Evolutionary conservation across 495 filamentous ascomycete species (phyloP), one percentile per base, ranked within the genome.

Genomic region (Friedmanniomyces simplex): DNA sequence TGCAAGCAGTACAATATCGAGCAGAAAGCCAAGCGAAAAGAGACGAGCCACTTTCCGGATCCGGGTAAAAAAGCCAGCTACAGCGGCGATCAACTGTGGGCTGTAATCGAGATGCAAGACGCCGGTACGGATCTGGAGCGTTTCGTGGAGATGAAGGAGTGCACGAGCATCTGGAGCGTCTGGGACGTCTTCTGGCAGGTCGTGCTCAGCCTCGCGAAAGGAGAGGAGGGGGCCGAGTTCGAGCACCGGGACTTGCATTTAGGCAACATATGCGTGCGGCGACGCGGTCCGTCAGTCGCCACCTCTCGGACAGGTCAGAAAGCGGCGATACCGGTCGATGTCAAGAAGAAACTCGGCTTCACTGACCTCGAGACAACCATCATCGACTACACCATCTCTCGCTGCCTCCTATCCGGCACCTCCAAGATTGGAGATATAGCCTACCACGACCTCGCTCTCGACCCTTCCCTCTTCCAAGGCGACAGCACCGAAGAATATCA

Each of bases 231-330:
- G 52, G 77, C 82, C 22, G 68, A 78, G 57, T 96, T 96, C 59
- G 90, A 95, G 81, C 90, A 96, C 69, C 83, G 90, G 5, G 90
- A 96, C 70, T 75, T 96, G 14, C 90, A 96, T 68, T 77, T 90
- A 39, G 88, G 88, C 10, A 96, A 96, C 67, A 76, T 96, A 24
- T 96, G 90, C 67, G 81, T 93, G 45, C 74, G 63, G 18, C 57
- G 14, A 25, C 32, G 21, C 14, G 22, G 37, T 16, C 34, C 41
- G 2, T 32, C 39, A n/a, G n/a, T n/a, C n/a, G 20, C 25, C 25
- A 8, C 26, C 25, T 14, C 18, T 8, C 34, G 8, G 16, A 37
- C 34, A 32, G 10, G 28, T 4, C 28, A 4, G 14, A 16, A 5
- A 16, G 39, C 43, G 18, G 26, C 13, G 28, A 55, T 57, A 58